These are phyloP conservation scores for Eucalyptus albens DNA, from an alignment of 345 rosid genomes.

Conservation along the genomic window DNA sequence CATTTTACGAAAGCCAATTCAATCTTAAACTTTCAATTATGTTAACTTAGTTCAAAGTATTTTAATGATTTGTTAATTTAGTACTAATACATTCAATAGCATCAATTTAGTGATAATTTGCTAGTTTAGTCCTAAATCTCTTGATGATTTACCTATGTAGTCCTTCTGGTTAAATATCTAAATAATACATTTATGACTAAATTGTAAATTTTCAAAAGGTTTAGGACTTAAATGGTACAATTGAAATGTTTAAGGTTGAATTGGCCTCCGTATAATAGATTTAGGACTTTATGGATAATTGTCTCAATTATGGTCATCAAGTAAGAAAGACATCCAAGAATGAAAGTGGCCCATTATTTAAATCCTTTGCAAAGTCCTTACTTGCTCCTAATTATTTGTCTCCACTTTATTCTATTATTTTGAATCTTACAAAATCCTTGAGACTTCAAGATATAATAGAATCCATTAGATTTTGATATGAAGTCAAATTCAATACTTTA, in stretches of 20 bases:
- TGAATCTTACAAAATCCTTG: not conserved
- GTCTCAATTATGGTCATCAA: not conserved
- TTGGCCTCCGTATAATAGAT: not conserved
- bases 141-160: too few species aligned
- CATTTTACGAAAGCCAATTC: not conserved
- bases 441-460: not conserved
- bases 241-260: not conserved
- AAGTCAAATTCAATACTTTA: not conserved
- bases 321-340: not conserved
- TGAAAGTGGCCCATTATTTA: not conserved
- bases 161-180: not conserved
- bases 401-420: not conserved
- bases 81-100: not conserved
- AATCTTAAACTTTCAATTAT: too few species aligned
- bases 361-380: not conserved
- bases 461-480: not conserved
- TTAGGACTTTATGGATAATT: not conserved
- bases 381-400: not conserved
- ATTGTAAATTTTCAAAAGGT: not conserved
- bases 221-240: not conserved
- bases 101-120: not conserved
- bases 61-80: not conserved
- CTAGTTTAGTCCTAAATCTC: not conserved
- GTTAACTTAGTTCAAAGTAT: too few species aligned
- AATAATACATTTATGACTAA: too few species aligned